Conservation (phyloP, 2,329 filamentous ascomycete species). For the Aspergillus sp. region DNA sequence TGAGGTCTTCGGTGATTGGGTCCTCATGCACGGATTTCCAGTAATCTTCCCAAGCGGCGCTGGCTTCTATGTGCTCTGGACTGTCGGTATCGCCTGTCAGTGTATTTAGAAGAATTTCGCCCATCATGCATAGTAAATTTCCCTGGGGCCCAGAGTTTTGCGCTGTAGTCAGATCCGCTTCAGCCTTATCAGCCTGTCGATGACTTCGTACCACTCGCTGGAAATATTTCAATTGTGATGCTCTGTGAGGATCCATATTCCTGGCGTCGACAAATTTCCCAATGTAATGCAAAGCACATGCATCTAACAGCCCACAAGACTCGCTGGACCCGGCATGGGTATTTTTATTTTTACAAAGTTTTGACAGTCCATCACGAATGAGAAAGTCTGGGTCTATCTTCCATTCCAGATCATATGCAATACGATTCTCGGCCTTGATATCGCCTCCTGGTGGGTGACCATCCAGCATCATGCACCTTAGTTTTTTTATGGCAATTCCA, state of each 20-base stretch:
- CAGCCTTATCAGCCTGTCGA: neutral
- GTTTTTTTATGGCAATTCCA: slow-evolving; percentile 12
- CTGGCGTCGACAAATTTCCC: neutral
- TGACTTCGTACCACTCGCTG: neutral
- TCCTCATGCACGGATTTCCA: neutral
- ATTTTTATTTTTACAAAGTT: too few relatives aligned
- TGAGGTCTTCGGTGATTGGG: slow-evolving; percentile 8
- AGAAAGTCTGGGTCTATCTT: slow-evolving; percentile 17
- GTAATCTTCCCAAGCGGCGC: slow-evolving; percentile 1
- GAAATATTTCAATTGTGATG: neutral
- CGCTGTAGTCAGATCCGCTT: neutral
- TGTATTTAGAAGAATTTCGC: slow-evolving; percentile 8
- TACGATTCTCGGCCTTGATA: neutral
- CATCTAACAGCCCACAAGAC: neutral
- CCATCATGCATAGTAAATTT: slow-evolving; percentile 9
- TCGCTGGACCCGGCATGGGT: neutral
- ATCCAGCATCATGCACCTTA: slow-evolving; percentile 10
- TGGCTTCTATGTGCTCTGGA: neutral
- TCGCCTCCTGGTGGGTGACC: neutral
- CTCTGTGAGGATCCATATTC: neutral
- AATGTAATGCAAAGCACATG: slow-evolving; percentile 6
- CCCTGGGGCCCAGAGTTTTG: slow-evolving; percentile 1
- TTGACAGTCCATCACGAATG: neutral
- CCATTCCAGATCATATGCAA: slow-evolving; percentile 21
- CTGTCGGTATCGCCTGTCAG: slow-evolving; percentile 1